A percentile compares a stretch with the other conserved stretches of the same genome.
These are phyloP conservation scores for Uronychia binucleata DNA, from an alignment of 73 alveolate species.

Conservation along the genomic window DNA sequence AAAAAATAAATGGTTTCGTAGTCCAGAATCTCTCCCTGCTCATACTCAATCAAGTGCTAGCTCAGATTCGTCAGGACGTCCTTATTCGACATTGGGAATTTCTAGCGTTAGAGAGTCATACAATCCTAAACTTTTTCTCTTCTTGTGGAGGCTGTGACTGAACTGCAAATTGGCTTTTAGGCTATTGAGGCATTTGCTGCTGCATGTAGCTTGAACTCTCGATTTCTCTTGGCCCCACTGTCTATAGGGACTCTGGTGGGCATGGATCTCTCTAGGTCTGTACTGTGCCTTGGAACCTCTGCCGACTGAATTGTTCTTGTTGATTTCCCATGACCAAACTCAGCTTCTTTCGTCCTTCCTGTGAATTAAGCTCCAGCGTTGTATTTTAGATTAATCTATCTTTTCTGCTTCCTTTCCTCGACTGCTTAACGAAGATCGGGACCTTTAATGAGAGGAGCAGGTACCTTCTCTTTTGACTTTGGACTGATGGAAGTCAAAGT, in stretches of 20 bases:
- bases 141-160: neutral
- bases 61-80: neutral
- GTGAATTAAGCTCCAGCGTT: neutral
- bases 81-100: neutral
- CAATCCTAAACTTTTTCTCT: neutral
- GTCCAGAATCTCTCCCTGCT: slow-evolving; percentile 64
- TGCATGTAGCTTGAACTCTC: neutral
- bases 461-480: neutral
- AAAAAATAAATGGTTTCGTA: neutral
- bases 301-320: neutral
- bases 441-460: neutral
- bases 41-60: slow-evolving; percentile 38
- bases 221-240: neutral
- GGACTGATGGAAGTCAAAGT: neutral
- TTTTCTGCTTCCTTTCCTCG: neutral
- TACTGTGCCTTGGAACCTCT: neutral
- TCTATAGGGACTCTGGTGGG: neutral
- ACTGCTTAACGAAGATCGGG: neutral
- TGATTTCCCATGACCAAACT: neutral
- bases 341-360: neutral
- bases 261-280: neutral
- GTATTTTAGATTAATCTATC: neutral
- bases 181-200: neutral
- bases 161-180: neutral
- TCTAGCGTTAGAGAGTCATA: neutral